These are phyloP conservation scores for Teratosphaeria destructans DNA, from an alignment of 2,329 filamentous ascomycete species.

Conservation along the genomic window DNA sequence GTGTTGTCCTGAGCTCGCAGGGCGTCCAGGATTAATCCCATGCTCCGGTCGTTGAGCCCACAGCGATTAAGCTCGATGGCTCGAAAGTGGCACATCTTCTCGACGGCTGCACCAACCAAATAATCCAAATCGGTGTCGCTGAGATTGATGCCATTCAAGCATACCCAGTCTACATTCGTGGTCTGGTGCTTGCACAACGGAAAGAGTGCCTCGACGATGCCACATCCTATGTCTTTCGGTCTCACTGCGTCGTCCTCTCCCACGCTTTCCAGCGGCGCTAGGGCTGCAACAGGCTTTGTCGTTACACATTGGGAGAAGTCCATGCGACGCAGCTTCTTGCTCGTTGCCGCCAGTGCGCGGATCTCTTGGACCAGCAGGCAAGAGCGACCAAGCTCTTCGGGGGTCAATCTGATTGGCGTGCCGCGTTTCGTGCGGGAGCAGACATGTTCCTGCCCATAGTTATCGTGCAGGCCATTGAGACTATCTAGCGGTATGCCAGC, in stretches of 20 bases:
- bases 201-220: conserved; percentile 59
- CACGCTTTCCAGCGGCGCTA: conserved; percentile 22
- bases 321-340: conserved; percentile 50
- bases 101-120: conserved; percentile 56
- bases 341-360: conserved; percentile 56
- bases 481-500: conserved; percentile 52
- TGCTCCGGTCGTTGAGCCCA: conserved; percentile 46
- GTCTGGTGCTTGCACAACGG: conserved; percentile 56
- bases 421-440: conserved; percentile 47
- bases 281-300: conserved; percentile 37
- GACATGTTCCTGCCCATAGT: conserved; percentile 51
- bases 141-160: conserved; percentile 57
- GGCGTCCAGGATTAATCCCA: conserved; percentile 54
- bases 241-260: conserved; percentile 31
- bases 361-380: conserved; percentile 59
- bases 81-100: conserved; percentile 53
- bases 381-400: conserved; percentile 43
- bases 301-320: conserved; percentile 56
- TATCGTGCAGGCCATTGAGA: conserved; percentile 52
- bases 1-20: conserved; percentile 56
- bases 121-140: conserved; percentile 61
- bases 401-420: conserved; percentile 44
- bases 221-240: conserved; percentile 52
- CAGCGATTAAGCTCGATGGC: conserved; percentile 59
- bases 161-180: conserved; percentile 62